Conservation (phyloP, 345 rosid genomes). For the Garcia nutans region DNA sequence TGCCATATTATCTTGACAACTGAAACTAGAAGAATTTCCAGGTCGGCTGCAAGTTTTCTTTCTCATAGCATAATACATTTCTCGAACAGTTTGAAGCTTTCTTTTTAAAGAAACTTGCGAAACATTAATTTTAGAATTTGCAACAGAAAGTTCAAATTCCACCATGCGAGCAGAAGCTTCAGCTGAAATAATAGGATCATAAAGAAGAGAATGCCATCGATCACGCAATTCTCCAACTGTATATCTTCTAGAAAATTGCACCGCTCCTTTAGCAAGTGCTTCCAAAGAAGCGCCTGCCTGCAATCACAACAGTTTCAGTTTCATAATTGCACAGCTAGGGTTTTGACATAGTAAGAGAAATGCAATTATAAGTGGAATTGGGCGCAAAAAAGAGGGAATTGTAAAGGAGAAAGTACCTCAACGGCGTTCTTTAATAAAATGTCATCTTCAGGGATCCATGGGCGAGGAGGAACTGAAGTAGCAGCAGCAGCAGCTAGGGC, state of each 20-base stretch:
- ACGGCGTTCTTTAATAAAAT: constrained; percentile 71
- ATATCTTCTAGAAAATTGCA: constrained; percentile 70
- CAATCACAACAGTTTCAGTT: neutral
- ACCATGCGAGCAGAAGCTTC: constrained; percentile 76
- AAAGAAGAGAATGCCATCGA: constrained; percentile 83
- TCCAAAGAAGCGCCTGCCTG: constrained; percentile 97
- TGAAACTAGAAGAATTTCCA: neutral
- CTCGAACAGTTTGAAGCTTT: constrained; percentile 49
- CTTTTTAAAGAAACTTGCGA: constrained; percentile 51
- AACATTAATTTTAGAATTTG: constrained; percentile 46
- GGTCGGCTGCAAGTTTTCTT: constrained; percentile 11
- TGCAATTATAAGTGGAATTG: neutral
- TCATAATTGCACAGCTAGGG: constrained; percentile 6
- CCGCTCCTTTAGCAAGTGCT: constrained; percentile 96
- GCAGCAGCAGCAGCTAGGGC: constrained; percentile 39
- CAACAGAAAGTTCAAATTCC: constrained; percentile 45
- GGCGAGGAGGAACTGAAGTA: constrained; percentile 28
- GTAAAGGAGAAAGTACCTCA: constrained; percentile 44
- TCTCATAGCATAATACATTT: constrained; percentile 12
- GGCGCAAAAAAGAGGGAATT: neutral
- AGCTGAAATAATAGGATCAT: constrained; percentile 72
- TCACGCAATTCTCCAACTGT: constrained; percentile 66
- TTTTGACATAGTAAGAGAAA: neutral
- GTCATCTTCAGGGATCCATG: constrained; percentile 76
- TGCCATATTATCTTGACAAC: neutral